Evolutionary conservation across 2,329 filamentous ascomycete species (phyloP).

Genomic region (Ceratocystis papillata): DNA sequence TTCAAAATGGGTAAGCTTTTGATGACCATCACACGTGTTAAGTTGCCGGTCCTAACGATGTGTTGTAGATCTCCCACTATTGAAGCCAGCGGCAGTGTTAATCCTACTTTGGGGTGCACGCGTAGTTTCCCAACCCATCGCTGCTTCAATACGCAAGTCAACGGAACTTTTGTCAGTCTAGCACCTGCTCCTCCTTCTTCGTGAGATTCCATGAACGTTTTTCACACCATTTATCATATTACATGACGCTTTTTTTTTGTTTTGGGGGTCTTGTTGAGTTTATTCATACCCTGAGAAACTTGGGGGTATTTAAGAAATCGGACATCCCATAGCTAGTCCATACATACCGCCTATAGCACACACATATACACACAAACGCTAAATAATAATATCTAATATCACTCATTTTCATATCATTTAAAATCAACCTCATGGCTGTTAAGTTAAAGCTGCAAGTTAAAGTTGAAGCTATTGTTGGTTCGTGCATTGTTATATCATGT

Average conservation of each 20-base stretch:
- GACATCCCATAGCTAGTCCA: not conserved
- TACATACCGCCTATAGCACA: not conserved
- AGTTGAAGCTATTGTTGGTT: not conserved
- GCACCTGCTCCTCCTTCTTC: not conserved
- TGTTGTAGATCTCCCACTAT: slow-evolving; percentile 22
- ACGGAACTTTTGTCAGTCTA: slow-evolving; percentile 20
- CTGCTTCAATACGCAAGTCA: slow-evolving; percentile 9
- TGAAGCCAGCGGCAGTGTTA: slow-evolving; percentile 25
- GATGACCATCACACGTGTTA: not conserved
- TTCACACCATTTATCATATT: not conserved
- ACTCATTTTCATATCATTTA: not conserved
- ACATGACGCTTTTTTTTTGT: not conserved
- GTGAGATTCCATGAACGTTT: not conserved
- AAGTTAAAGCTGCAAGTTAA: not conserved
- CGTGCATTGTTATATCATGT: not conserved
- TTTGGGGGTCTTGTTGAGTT: not conserved
- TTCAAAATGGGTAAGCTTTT: slow-evolving; percentile 31
- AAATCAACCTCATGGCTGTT: not conserved
- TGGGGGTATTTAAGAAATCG: not conserved
- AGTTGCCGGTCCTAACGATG: not conserved
- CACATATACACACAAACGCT: not conserved
- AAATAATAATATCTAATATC: slow-evolving; percentile 11
- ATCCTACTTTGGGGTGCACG: slow-evolving; percentile 23
- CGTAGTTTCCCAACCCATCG: not conserved
- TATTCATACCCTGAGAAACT: not conserved